Conservation (phyloP, 2,329 filamentous ascomycete species). For the Grosmannia serpens region DNA sequence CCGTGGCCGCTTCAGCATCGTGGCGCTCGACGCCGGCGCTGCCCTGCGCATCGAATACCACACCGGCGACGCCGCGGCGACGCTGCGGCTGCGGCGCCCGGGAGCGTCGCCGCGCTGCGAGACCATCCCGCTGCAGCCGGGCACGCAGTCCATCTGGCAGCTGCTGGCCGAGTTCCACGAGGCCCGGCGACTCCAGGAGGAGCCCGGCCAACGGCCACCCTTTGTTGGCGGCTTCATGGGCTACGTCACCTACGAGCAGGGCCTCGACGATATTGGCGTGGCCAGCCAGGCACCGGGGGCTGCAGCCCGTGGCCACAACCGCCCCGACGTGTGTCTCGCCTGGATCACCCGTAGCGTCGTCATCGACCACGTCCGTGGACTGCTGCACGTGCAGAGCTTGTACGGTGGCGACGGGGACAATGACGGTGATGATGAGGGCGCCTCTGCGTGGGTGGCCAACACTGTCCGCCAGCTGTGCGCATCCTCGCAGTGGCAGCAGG, state of each 20-base stretch:
- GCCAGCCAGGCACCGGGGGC: slow-evolving; percentile 15
- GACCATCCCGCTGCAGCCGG: slow-evolving; percentile 14
- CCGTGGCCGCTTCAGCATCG: slow-evolving; percentile 58
- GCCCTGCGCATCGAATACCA: slow-evolving; percentile 47
- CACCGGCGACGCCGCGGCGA: slow-evolving; percentile 32
- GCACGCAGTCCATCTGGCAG: slow-evolving; percentile 33
- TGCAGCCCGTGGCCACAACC: slow-evolving; percentile 22
- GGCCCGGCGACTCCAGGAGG: not conserved
- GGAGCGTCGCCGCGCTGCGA: not conserved
- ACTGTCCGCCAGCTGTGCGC: slow-evolving; percentile 18
- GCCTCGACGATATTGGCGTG: slow-evolving; percentile 49
- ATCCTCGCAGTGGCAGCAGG: slow-evolving; percentile 18
- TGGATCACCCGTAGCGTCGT: slow-evolving; percentile 72
- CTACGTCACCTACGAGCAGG: slow-evolving; percentile 76
- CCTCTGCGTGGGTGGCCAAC: slow-evolving; percentile 31
- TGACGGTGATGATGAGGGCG: not conserved
- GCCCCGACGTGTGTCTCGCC: slow-evolving; percentile 62
- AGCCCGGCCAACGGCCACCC: slow-evolving; percentile 23
- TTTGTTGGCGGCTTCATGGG: slow-evolving; percentile 82
- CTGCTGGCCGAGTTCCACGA: slow-evolving; percentile 35
- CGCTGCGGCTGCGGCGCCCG: slow-evolving; percentile 13
- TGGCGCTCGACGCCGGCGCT: slow-evolving; percentile 52
- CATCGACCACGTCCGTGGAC: slow-evolving; percentile 55
- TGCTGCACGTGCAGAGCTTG: slow-evolving; percentile 57
- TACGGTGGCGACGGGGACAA: slow-evolving; percentile 12